phyloP scores from a whole-genome alignment of 2,329 filamentous ascomycete genomes.

The Xylaria hypoxylon region DNA sequence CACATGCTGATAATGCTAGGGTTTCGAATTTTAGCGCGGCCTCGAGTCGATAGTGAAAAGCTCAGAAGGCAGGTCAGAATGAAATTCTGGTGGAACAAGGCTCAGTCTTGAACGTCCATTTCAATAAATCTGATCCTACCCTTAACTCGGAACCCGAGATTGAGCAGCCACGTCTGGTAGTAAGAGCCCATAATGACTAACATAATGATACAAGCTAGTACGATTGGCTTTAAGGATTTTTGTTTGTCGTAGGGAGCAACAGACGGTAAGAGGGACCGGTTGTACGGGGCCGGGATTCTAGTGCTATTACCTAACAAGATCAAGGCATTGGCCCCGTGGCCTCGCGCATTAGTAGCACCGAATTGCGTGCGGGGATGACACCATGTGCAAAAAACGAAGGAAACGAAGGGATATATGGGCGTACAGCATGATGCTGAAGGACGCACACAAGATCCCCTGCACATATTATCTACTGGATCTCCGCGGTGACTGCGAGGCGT shows the following conservation, averaged over 20 bases:
- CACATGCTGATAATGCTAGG: constrained; percentile 33
- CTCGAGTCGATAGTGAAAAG: constrained; percentile 8
- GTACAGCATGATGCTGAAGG: constrained; percentile 30
- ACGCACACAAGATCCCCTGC: constrained; percentile 23
- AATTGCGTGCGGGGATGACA: constrained; percentile 44
- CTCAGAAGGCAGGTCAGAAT: constrained; percentile 11
- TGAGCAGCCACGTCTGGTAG: constrained; percentile 27
- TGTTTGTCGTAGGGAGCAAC: constrained; percentile 33
- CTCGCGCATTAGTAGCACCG: constrained; percentile 42
- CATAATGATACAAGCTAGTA: constrained; percentile 28
- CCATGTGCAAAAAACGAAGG: constrained; percentile 37
- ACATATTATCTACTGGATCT: constrained; percentile 32
- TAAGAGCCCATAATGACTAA: constrained; percentile 38
- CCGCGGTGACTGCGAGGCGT: constrained; percentile 28
- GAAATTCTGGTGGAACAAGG: constrained; percentile 19
- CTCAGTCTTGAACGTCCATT: constrained; percentile 28
- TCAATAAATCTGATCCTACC: constrained; percentile 29
- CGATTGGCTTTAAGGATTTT: constrained; percentile 38
- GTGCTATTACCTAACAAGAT: constrained; percentile 45
- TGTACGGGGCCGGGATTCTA: constrained; percentile 36
- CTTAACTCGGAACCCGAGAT: constrained; percentile 25
- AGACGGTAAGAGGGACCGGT: constrained; percentile 32
- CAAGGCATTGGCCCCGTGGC: constrained; percentile 41
- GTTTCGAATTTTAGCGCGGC: constrained; percentile 12
- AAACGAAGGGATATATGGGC: constrained; percentile 26